phyloP scores from a whole-genome alignment of 768 basidiomycete species.

The Hypholoma fasciculare region DNA sequence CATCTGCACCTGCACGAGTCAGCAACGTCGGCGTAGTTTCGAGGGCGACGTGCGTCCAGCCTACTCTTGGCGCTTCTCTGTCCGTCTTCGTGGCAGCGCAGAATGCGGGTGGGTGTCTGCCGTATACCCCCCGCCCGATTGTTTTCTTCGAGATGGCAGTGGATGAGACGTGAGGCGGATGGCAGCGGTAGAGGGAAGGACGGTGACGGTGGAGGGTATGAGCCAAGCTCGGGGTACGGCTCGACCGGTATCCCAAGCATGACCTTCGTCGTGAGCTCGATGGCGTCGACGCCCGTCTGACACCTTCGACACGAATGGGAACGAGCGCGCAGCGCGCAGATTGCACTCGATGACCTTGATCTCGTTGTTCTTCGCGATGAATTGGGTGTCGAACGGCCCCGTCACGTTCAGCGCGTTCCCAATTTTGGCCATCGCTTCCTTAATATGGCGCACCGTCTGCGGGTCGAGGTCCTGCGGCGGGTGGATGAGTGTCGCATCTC shows the following conservation, averaged over 20 bases:
- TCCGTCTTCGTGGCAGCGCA: no score
- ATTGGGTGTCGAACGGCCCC: constrained; percentile 99
- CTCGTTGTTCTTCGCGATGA: constrained; percentile 99
- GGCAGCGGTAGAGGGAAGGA: no score
- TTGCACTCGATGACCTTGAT: constrained; percentile 99
- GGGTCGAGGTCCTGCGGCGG: constrained; percentile 98
- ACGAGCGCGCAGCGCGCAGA: constrained; percentile 93
- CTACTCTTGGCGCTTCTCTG: no score
- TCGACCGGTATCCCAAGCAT: constrained; percentile 92
- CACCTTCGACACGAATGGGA: constrained; percentile 99
- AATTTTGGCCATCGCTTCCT: constrained; percentile 96
- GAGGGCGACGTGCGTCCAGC: no score
- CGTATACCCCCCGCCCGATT: no score
- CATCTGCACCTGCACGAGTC: no score
- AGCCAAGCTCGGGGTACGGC: constrained; percentile 91
- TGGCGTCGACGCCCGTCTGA: constrained; percentile 95
- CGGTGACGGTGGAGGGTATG: no score
- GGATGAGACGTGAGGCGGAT: no score
- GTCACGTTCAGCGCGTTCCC: constrained; percentile 97
- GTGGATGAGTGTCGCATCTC: constrained; percentile 96
- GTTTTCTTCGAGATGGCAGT: no score
- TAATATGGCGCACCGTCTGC: constrained; percentile 93
- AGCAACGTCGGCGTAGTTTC: no score
- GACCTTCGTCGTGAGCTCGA: constrained; percentile 98
- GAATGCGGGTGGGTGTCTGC: no score